phyloP scores from a whole-genome alignment of 352 stramenopile species.

The Salisapilia sapeloensis region DNA sequence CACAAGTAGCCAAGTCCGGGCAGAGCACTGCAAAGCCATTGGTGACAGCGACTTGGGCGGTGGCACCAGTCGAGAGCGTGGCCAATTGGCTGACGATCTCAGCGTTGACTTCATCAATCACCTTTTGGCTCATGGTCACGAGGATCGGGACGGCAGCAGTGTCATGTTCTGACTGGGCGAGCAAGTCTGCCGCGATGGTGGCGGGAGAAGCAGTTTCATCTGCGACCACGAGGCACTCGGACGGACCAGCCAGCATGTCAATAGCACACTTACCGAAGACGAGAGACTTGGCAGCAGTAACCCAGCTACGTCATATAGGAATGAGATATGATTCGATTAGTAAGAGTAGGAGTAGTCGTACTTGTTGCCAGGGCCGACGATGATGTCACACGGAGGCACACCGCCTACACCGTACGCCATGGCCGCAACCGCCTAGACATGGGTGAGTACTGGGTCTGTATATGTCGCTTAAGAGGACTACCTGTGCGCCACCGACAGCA shows the following conservation, averaged over 20 bases:
- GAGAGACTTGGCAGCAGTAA: constrained; percentile 97
- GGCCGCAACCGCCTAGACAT: constrained; percentile 79
- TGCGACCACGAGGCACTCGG: constrained; percentile 95
- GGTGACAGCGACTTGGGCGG: constrained; percentile 37
- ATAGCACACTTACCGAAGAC: constrained; percentile 96
- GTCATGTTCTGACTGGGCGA: constrained; percentile 92
- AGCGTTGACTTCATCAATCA: constrained; percentile 86
- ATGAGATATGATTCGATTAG: background rate
- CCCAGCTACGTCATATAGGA: too few relatives aligned
- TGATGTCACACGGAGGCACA: constrained; percentile 92
- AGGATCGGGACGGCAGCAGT: constrained; percentile 94
- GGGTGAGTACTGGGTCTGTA: constrained; percentile 36
- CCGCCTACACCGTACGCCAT: constrained; percentile 92
- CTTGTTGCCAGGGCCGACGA: constrained; percentile 97
- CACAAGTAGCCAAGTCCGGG: constrained; percentile 37
- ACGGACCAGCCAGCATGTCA: constrained; percentile 98
- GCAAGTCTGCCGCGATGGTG: constrained; percentile 58
- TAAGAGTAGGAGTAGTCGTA: constrained; percentile 2
- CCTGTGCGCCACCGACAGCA: constrained; percentile 53
- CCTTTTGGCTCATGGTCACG: constrained; percentile 71
- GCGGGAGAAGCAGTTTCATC: constrained; percentile 74
- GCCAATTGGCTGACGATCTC: constrained; percentile 59
- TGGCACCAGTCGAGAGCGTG: constrained; percentile 45
- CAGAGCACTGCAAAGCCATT: constrained; percentile 74
- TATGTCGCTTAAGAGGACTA: constrained; percentile 9